A percentile compares a stretch with the other conserved stretches of the same genome.
Conservation (phyloP, 179 eudicot species). For the Silene coronaria region DNA sequence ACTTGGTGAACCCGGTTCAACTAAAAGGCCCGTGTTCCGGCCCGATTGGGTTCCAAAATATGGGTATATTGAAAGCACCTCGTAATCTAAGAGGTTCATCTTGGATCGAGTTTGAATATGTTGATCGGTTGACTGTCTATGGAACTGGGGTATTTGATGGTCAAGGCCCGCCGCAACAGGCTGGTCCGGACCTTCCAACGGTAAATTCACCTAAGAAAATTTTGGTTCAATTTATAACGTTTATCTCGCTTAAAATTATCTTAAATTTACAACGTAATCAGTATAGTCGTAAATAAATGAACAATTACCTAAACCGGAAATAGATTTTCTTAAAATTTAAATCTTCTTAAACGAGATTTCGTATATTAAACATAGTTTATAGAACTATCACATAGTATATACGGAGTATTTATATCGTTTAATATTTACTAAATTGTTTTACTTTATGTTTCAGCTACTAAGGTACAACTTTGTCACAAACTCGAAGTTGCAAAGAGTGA, state of each 20-base stretch:
- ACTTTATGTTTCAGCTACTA: slow-evolving; percentile 34
- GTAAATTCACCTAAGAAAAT: slow-evolving; percentile 22
- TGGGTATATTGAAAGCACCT: slow-evolving; percentile 44
- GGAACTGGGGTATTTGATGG: slow-evolving; percentile 61
- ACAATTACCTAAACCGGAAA: too few relatives aligned
- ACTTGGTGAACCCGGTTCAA: slow-evolving; percentile 26
- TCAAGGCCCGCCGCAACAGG: slow-evolving; percentile 30
- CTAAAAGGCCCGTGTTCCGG: slow-evolving; percentile 48
- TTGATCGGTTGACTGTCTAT: slow-evolving; percentile 31
- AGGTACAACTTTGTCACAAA: slow-evolving; percentile 46
- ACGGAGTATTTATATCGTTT: too few relatives aligned
- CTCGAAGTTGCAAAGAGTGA: slow-evolving; percentile 32
- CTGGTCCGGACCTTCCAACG: slow-evolving; percentile 28
- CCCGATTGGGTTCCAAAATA: slow-evolving; percentile 23
- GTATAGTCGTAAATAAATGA: too few relatives aligned
- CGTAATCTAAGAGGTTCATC: slow-evolving; percentile 16
- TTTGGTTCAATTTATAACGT: too few relatives aligned
- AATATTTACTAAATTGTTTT: background rate
- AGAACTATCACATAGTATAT: too few relatives aligned
- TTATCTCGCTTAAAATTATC: too few relatives aligned
- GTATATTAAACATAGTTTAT: too few relatives aligned
- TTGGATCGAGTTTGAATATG: slow-evolving; percentile 46
- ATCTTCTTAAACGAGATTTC: background rate
- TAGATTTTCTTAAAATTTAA: too few relatives aligned
- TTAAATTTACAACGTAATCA: too few relatives aligned